These are phyloP conservation scores for Suillus occidentalis DNA, from an alignment of 768 basidiomycete genomes.

Conservation along the genomic window DNA sequence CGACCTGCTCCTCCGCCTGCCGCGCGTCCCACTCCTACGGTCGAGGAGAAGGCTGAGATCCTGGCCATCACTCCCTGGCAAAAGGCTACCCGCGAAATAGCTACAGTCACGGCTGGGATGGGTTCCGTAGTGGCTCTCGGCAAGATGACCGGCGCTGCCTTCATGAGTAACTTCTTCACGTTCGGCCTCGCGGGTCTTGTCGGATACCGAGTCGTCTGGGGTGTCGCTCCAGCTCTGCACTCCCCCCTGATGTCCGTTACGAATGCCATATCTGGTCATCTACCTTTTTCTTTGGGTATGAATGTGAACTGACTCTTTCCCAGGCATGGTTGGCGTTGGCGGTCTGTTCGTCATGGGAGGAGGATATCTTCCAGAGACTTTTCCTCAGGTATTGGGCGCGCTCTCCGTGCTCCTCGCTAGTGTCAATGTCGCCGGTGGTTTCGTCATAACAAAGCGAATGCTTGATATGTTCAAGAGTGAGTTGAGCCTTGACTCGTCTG, in stretches of 20 bases:
- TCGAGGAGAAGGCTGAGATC: slow-evolving; percentile 42
- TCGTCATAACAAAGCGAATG: slow-evolving; percentile 90
- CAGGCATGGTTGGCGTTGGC: slow-evolving; percentile 77
- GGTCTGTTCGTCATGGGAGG: slow-evolving; percentile 93
- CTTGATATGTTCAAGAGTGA: slow-evolving; percentile 89
- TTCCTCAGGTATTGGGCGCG: slow-evolving; percentile 79
- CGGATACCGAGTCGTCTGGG: slow-evolving; percentile 89
- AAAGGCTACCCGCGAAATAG: slow-evolving; percentile 74
- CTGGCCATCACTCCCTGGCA: slow-evolving; percentile 83
- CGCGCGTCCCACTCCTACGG: slow-evolving; percentile 50
- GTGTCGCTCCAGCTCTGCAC: slow-evolving; percentile 83
- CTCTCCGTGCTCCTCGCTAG: slow-evolving; percentile 84
- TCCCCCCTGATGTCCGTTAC: slow-evolving; percentile 92
- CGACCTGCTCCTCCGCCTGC: slow-evolving; percentile 66
- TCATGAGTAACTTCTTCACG: slow-evolving; percentile 89
- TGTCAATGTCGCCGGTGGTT: slow-evolving; percentile 86
- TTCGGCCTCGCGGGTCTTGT: slow-evolving; percentile 86
- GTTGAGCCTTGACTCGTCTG: slow-evolving; percentile 14
- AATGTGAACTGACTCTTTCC: background rate
- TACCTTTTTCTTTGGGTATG: slow-evolving; percentile 10
- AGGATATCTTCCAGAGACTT: slow-evolving; percentile 76
- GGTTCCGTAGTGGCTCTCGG: slow-evolving; percentile 70
- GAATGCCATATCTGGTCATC: slow-evolving; percentile 79
- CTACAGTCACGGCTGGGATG: slow-evolving; percentile 74
- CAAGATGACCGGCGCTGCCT: slow-evolving; percentile 75